Base-by-base conservation (phyloP, 2,329 filamentous ascomycete species). In the Colletotrichum horii region DNA sequence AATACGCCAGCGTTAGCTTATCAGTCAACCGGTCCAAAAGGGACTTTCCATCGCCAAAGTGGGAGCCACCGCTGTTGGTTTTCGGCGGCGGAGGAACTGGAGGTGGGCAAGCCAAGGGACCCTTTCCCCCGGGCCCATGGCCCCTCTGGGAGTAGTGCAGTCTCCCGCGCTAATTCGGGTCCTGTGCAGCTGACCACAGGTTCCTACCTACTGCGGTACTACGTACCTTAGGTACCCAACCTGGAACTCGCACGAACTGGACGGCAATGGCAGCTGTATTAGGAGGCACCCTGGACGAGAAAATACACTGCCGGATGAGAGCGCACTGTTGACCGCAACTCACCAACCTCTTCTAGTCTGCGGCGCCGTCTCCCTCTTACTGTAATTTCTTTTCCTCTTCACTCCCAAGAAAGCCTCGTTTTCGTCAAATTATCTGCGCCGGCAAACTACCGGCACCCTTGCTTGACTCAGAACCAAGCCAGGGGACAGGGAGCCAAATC, bases 401-500 rank as follows among this genome's bases (percentile, higher is more conserved):
- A 19, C 15, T 30, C n/a, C 28, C n/a, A 32, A 34, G 65, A 74
- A 34, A 73, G 58, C 58, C 56, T 70, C 56, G 36, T 69, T 65
- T 38, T 76, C 48, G 69, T 32, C 48, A 67, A 60, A 60, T 70
- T 56, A 38, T 14, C 14, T 56, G 60, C 58, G 70, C 65, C 58
- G 71, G 43, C 48, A 48, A 65, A 65, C 28, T 48, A 65, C 65
- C 28, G 74, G 22, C 52, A 69, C 30, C 74, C 70, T 65, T 76
- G 70, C 70, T 65, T 76, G 74, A 74, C 70, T 76, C 74, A 69
- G 48, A 60, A 58, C 58, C 43, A 60, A 58, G 58, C 32, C 70
- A 74, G 58, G 58, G 73, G 70, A 68, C 58, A 75, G 64, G 73
- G 64, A 64, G 73, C 70, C 58, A 73, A 65, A 58, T 75, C 58